Evolutionary conservation across 306 rosid genomes (phyloP).

Genomic region (Prunus armeniaca): DNA sequence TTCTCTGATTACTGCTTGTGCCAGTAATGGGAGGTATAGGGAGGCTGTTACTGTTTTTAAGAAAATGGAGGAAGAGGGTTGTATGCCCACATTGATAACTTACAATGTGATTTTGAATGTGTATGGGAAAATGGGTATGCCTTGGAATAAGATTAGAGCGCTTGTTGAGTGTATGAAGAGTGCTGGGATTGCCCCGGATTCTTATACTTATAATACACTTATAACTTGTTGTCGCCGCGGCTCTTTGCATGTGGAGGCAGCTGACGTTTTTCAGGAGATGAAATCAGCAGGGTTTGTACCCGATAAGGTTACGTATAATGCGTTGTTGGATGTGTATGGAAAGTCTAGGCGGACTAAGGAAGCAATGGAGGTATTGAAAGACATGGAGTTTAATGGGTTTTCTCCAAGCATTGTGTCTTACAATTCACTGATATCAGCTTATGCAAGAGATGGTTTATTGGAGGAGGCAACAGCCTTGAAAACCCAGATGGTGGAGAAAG

Average conservation of each 20-base stretch:
- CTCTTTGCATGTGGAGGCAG: conserved; percentile 70
- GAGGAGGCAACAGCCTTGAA: conserved; percentile 65
- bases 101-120: conserved; percentile 76
- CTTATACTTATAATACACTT: conserved; percentile 78
- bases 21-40: conserved; percentile 61
- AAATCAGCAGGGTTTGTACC: conserved; percentile 56
- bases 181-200: conserved; percentile 65
- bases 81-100: conserved; percentile 66
- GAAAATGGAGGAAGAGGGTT: conserved; percentile 73
- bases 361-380: conserved; percentile 74
- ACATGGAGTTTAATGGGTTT: conserved; percentile 74
- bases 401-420: conserved; percentile 60
- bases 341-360: conserved; percentile 74
- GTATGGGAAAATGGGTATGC: conserved; percentile 91
- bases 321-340: conserved; percentile 86
- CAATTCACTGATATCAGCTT: conserved; percentile 81
- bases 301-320: conserved; percentile 78
- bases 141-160: conserved; percentile 61
- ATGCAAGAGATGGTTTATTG: conserved; percentile 72
- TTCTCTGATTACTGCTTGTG: conserved; percentile 68
- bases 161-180: conserved; percentile 57
- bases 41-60: conserved; percentile 67
- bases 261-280: conserved; percentile 55
- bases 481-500: conserved; percentile 65
- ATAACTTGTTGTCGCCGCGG: conserved; percentile 76